phyloP scores from a whole-genome alignment of 371 early-diverging fungal genomes.

The Dipsacomyces acuminosporus region DNA sequence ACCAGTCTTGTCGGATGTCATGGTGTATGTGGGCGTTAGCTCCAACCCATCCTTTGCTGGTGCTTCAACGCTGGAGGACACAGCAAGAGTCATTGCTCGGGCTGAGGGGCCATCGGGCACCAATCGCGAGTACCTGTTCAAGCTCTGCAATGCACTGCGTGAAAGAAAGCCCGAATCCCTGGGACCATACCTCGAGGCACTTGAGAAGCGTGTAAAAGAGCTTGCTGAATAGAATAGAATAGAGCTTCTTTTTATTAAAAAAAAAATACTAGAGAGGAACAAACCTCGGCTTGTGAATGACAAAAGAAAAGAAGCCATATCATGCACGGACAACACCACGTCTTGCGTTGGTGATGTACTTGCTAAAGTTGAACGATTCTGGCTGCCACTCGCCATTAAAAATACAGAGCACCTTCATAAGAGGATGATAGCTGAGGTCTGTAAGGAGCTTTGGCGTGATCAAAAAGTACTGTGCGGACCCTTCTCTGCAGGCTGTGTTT shows the following conservation, averaged over 20 bases:
- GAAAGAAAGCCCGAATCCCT: slow-evolving; percentile 54
- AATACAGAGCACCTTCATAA: slow-evolving; percentile 91
- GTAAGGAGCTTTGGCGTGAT: slow-evolving; percentile 99
- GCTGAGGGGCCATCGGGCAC: slow-evolving; percentile 74
- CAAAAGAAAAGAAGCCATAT: background rate
- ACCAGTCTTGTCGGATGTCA: slow-evolving; percentile 50
- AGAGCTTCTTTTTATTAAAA: too few relatives aligned
- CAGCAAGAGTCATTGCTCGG: slow-evolving; percentile 67
- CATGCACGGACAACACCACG: background rate
- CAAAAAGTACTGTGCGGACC: slow-evolving; percentile 74
- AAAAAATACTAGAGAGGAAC: background rate
- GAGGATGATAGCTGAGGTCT: slow-evolving; percentile 86
- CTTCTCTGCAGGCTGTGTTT: slow-evolving; percentile 52
- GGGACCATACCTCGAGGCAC: slow-evolving; percentile 60
- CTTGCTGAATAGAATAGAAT: slow-evolving; percentile 3
- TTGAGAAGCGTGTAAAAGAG: slow-evolving; percentile 54
- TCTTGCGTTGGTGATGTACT: slow-evolving; percentile 24
- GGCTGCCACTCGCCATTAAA: slow-evolving; percentile 93
- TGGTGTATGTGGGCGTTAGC: slow-evolving; percentile 79
- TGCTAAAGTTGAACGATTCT: slow-evolving; percentile 37
- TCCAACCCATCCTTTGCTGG: slow-evolving; percentile 81
- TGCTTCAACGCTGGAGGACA: slow-evolving; percentile 58
- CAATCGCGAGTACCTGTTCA: slow-evolving; percentile 72
- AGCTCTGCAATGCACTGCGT: slow-evolving; percentile 62
- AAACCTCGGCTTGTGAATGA: too few relatives aligned